Conservation (phyloP, 2,329 filamentous ascomycete species). For the Calcarisporium arbuscula region DNA sequence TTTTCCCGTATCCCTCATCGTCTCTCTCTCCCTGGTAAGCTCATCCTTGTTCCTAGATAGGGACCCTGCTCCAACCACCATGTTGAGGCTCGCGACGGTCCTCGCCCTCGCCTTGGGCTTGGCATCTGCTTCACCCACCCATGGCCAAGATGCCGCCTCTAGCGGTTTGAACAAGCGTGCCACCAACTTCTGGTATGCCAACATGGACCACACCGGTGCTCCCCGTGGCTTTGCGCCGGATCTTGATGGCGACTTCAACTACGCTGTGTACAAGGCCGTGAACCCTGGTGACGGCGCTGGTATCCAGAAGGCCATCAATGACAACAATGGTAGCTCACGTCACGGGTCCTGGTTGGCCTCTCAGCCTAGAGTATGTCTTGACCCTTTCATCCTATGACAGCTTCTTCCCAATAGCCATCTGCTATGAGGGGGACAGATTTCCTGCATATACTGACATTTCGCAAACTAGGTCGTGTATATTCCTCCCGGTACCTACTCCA, state of each 20-base stretch:
- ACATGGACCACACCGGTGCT: conserved; percentile 31
- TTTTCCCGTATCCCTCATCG: too few species aligned
- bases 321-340: conserved; percentile 24
- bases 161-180: conserved; percentile 11
- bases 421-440: background rate
- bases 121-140: conserved; percentile 12
- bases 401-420: background rate
- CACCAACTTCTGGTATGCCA: conserved; percentile 34
- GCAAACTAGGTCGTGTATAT: conserved; percentile 29
- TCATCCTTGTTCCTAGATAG: too few species aligned
- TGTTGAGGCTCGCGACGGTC: conserved; percentile 12
- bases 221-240: conserved; percentile 34
- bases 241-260: conserved; percentile 28
- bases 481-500: conserved; percentile 34
- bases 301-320: conserved; percentile 34
- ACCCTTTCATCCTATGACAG: background rate
- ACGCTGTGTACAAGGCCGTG: conserved; percentile 32
- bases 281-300: conserved; percentile 27
- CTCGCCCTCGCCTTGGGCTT: conserved; percentile 11
- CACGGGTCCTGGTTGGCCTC: conserved; percentile 33
- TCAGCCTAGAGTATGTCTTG: conserved; percentile 28
- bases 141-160: conserved; percentile 4
- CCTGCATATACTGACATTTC: background rate
- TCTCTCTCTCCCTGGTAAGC: too few species aligned
- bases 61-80: conserved; percentile 7